Evolutionary conservation across 2,329 filamentous ascomycete genomes (phyloP).

Genomic region (Ophiosphaerella herpotricha): DNA sequence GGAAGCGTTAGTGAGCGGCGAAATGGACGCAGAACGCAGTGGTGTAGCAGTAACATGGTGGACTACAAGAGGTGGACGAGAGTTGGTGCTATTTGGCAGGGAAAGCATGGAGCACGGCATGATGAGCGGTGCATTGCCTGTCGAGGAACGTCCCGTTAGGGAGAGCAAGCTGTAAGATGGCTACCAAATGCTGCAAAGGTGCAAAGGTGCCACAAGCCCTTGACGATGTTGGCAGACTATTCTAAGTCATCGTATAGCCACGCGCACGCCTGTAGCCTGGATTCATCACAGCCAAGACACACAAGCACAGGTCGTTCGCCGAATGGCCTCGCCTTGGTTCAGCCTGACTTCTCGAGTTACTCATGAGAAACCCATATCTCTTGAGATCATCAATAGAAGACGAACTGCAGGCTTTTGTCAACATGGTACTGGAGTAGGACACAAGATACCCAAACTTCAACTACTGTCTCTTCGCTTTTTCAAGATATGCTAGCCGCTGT

Average conservation of each 20-base stretch:
- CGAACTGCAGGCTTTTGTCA: too few species aligned
- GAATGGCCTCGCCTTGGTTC: background rate
- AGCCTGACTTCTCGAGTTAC: background rate
- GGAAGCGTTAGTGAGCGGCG: conserved; percentile 77
- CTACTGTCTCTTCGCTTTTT: too few species aligned
- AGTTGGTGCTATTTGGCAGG: conserved; percentile 60
- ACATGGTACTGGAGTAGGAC: too few species aligned
- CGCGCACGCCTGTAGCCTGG: background rate
- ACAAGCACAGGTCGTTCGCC: background rate
- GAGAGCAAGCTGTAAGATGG: conserved; percentile 56
- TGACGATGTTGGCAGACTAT: background rate
- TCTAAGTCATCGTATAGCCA: background rate
- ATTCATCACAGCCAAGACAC: background rate
- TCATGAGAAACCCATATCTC: background rate
- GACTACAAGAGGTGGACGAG: conserved; percentile 67
- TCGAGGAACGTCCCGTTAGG: conserved; percentile 24
- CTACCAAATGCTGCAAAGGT: background rate
- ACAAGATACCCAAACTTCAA: too few species aligned
- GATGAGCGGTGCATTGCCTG: conserved; percentile 62
- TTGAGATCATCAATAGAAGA: too few species aligned
- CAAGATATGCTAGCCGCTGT: too few species aligned
- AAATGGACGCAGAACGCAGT: conserved; percentile 86
- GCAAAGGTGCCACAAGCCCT: background rate
- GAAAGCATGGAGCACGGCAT: conserved; percentile 54
- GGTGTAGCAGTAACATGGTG: conserved; percentile 84